These are phyloP conservation scores for Codiaeum variegatum DNA, from an alignment of 441 rosid species.

Conservation along the genomic window DNA sequence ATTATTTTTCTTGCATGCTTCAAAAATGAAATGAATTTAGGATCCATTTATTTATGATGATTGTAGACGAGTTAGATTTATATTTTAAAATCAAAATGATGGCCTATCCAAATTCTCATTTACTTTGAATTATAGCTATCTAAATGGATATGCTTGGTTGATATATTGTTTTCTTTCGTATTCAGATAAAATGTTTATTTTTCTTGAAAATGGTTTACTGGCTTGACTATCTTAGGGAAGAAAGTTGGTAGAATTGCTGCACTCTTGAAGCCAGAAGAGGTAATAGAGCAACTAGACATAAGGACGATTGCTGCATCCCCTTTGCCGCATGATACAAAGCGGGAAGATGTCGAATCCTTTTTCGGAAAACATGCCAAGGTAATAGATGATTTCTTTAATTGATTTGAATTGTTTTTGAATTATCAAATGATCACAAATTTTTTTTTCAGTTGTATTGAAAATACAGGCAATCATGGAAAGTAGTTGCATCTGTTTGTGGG, in stretches of 20 bases:
- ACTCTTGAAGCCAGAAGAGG: conserved; percentile 59
- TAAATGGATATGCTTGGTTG: no score
- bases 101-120: no score
- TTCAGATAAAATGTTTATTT: background rate
- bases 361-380: conserved; percentile 70
- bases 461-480: background rate
- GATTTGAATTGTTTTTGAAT: background rate
- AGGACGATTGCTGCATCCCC: conserved; percentile 79
- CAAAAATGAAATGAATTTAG: background rate
- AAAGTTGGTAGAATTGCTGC: conserved; percentile 68
- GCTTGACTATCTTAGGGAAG: conserved; percentile 43
- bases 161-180: background rate
- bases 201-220: background rate
- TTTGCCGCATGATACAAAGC: conserved; percentile 47
- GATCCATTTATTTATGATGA: no score
- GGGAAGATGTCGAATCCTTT: conserved; percentile 65
- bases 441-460: background rate
- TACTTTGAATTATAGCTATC: no score
- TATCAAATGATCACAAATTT: background rate
- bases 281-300: conserved; percentile 58
- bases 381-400: background rate
- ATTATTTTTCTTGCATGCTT: background rate
- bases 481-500: conserved; percentile 1
- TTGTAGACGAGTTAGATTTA: no score
- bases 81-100: no score